Conservation (phyloP, 805 yeast genomes). For the Priceomyces haplophilus region DNA sequence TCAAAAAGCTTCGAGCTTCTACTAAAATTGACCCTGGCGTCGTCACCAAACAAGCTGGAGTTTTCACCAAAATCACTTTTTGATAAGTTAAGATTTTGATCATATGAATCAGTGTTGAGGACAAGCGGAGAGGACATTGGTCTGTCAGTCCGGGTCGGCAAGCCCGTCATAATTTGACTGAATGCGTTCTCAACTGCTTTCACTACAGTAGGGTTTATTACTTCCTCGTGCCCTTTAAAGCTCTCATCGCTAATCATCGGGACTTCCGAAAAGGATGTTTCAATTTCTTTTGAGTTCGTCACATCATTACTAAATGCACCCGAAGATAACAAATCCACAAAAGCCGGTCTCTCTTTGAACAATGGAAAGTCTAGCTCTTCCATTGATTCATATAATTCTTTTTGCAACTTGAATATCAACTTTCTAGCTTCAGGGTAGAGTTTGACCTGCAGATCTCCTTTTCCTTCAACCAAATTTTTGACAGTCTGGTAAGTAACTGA, state of each 20-base stretch:
- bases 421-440: slow-evolving; percentile 55
- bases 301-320: slow-evolving; percentile 14
- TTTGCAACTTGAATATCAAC: slow-evolving; percentile 58
- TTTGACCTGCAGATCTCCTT: slow-evolving; percentile 9
- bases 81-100: slow-evolving; percentile 10
- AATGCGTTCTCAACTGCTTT: slow-evolving; percentile 69
- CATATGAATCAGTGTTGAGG: background rate
- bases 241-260: slow-evolving; percentile 4
- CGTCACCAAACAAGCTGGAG: slow-evolving; percentile 31
- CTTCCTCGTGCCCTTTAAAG: slow-evolving; percentile 16
- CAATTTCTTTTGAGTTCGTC: background rate
- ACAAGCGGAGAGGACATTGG: background rate
- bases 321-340: slow-evolving; percentile 48
- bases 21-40: slow-evolving; percentile 4
- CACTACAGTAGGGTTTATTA: slow-evolving; percentile 45
- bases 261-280: slow-evolving; percentile 2
- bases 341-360: slow-evolving; percentile 57
- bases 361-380: slow-evolving; percentile 51
- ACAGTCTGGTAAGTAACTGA: slow-evolving; percentile 28
- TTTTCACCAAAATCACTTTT: slow-evolving; percentile 22
- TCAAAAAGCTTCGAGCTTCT: slow-evolving; percentile 30
- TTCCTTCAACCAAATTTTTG: slow-evolving; percentile 16
- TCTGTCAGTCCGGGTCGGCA: background rate
- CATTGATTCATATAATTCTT: slow-evolving; percentile 49
- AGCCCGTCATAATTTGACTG: slow-evolving; percentile 49